These are phyloP conservation scores for Blastomyces gilchristii DNA, from an alignment of 2,329 filamentous ascomycete genomes.

Conservation along the genomic window DNA sequence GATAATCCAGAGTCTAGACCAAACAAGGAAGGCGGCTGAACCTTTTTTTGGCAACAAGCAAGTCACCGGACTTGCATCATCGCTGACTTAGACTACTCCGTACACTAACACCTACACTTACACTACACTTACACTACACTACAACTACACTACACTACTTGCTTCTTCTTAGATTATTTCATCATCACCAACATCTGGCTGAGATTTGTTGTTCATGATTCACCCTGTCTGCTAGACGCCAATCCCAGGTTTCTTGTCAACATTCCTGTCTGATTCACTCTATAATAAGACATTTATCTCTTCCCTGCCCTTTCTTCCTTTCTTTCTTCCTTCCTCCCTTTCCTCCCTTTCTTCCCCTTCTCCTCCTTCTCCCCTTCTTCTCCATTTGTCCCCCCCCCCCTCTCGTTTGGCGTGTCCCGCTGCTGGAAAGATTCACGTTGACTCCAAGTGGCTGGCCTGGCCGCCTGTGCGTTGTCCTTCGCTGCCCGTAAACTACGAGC, in stretches of 20 bases:
- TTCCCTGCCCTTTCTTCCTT: neutral
- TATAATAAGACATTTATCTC: neutral
- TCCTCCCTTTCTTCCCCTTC: neutral
- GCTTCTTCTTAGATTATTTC: neutral
- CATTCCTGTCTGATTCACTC: neutral
- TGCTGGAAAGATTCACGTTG: neutral
- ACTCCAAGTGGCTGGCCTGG: neutral
- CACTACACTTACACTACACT: no score
- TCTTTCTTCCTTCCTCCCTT: neutral
- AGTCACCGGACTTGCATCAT: neutral
- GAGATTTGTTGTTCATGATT: neutral
- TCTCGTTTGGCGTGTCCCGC: neutral
- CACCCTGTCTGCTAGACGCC: neutral
- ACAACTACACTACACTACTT: no score
- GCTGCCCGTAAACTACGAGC: neutral
- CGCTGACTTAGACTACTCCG: neutral
- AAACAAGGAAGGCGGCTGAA: constrained; percentile 3
- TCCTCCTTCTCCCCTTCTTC: neutral
- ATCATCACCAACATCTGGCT: neutral
- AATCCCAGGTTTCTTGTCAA: neutral
- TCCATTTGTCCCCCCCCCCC: neutral
- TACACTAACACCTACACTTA: no score
- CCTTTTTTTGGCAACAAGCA: neutral
- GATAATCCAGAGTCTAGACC: neutral
- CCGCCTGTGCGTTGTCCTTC: neutral